Base-by-base conservation (phyloP, 176 grass and related monocot species). In the Aegilops sharonensis region DNA sequence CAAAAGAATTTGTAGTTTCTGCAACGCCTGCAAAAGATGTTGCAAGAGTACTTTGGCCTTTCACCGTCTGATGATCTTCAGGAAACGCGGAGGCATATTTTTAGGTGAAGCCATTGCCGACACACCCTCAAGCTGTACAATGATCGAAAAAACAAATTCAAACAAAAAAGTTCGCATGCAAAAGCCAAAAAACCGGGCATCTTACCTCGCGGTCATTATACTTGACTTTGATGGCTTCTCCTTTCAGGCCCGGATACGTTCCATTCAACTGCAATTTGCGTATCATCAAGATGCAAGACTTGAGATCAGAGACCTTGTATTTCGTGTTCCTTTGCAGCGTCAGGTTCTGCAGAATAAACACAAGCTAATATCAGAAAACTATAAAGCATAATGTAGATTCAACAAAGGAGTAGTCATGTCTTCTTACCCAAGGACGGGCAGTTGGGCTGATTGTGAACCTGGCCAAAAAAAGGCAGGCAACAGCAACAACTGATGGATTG, bases 401-500 rank as follows among this genome's bases (percentile, higher is more conserved):
- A 7, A 27, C 13, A 40, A 39, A 77, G 4, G 32, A 34, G 32
- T 29, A 32, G 5, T 9, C 3, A 21, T 72, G 56, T 72, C 24
- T 29, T 61, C 78, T 85, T 88, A 92, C 90, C 90, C 88, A 94
- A 50, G 93, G 88, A 43, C 35, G 40, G 39, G 37, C 23, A 27
- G 73, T 90, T 81, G 90, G 90, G 32, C 59, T 72, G 66, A 86
- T 61, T 27, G 75, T 92, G 88, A 94, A 92, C 84, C 82, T 90
- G 63, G 90, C 87, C 70, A 88, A n/a, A 81, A 90, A 92, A 47
- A 94, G 54, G 68, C 88, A 81, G 20, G 90, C 90, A 81, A 88
- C 93, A 83, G 93, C 90, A 61, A 78, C 60, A 63, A 84, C 42
- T 25, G 93, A 94, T 77, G 93, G 88, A 21, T 90, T 78, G 57